Evolutionary conservation across 2,329 filamentous ascomycete species (phyloP), one percentile per base, ranked within the genome.

Genomic region (Fusarium nanum): DNA sequence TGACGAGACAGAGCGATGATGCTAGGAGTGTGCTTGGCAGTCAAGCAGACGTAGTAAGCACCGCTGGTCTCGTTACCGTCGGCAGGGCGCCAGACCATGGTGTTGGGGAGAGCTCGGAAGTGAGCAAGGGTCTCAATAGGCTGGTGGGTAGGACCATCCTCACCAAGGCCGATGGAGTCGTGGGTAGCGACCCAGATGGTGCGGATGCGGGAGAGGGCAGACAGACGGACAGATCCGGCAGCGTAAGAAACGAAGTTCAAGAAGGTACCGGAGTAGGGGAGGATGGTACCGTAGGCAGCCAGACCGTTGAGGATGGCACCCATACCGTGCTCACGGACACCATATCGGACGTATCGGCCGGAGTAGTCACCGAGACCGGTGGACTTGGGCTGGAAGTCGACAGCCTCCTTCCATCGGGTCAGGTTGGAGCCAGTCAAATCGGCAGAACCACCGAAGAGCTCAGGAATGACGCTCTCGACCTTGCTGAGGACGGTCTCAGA

Each of bases 161-260:
- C 96, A 84, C 96, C 96, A 75, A 98, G 93, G 87, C 96, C 96
- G 77, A 99, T 99, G 73, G 95, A 98, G 88, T 98, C 95, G 89
- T 98, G 95, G 76, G 95, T 98, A 78, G 96, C 95, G 76, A 98
- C 89, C 91, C 96, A 97, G 86, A 99, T 94, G 80, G 90, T 87
- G 77, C 95, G 95, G 81, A 94, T 88, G 83, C 93, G 94, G 48
- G 94, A 97, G 75, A 99, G 89, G 42, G 96, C 91, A 40, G 94
- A 97, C 67, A 99, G 90, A 84, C 96, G 95, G 80, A 98, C 92
- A 77, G 96, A 91, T 83, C 96, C 96, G 73, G 96, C 94, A 75
- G 93, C 95, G 82, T 99, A 99, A 27, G 95, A 98, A 75, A 98
- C 94, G 83, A 99, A 99, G 92, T 98, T 99, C 76, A 99, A 88